phyloP scores from a whole-genome alignment of 495 filamentous ascomycete genomes.

The Stereocaulon alpinum region DNA sequence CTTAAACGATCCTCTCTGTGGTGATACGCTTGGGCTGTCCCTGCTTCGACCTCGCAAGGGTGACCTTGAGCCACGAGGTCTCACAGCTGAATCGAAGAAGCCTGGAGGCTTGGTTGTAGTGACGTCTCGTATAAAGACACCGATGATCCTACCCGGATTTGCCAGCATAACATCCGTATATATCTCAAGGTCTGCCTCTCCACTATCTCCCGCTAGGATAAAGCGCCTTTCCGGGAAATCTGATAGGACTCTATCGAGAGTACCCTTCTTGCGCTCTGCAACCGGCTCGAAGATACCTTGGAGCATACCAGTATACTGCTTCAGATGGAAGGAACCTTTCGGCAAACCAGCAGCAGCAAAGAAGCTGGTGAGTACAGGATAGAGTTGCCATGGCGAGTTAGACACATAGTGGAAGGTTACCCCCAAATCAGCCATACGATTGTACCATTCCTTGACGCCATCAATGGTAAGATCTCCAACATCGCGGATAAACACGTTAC shows the following conservation, averaged over 20 bases:
- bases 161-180: slow-evolving; percentile 86
- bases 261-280: slow-evolving; percentile 82
- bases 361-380: slow-evolving; percentile 72
- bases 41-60: slow-evolving; percentile 21
- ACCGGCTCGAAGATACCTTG: slow-evolving; percentile 98
- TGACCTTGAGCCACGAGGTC: slow-evolving; percentile 15
- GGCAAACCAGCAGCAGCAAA: slow-evolving; percentile 74
- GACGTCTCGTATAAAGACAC: slow-evolving; percentile 88
- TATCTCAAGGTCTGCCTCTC: slow-evolving; percentile 92
- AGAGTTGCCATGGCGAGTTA: slow-evolving; percentile 94
- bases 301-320: slow-evolving; percentile 90
- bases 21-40: slow-evolving; percentile 14
- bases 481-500: slow-evolving; percentile 88
- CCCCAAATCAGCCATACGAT: slow-evolving; percentile 59
- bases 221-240: slow-evolving; percentile 90
- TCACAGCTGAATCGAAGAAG: slow-evolving; percentile 58
- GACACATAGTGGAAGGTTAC: slow-evolving; percentile 86
- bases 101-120: slow-evolving; percentile 59
- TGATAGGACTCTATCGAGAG: slow-evolving; percentile 69
- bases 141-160: slow-evolving; percentile 71
- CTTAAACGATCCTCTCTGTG: slow-evolving; percentile 18
- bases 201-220: slow-evolving; percentile 87
- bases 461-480: slow-evolving; percentile 68
- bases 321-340: slow-evolving; percentile 82
- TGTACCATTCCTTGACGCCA: slow-evolving; percentile 87